Evolutionary conservation across 305 asterid genomes (phyloP).

Genomic region (Coffea humblotiana): DNA sequence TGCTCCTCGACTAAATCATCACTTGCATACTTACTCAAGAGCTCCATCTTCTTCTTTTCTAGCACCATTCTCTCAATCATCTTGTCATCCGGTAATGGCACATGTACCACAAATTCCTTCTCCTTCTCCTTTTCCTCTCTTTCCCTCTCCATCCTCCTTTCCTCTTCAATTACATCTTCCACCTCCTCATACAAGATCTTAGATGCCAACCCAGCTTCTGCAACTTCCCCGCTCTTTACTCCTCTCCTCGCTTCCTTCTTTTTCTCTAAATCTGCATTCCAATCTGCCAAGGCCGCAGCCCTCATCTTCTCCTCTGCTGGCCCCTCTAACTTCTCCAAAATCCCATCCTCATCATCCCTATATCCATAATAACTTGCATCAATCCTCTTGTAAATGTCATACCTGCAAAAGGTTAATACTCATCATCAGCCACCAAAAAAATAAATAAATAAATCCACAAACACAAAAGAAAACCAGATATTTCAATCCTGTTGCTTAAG

Average conservation of each 20-base stretch:
- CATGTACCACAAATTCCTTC: conserved; percentile 82
- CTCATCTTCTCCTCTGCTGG: conserved; percentile 79
- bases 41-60: conserved; percentile 87
- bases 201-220: conserved; percentile 67
- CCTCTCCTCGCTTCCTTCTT: conserved; percentile 89
- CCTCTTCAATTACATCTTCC: conserved; percentile 93
- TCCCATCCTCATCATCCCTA: conserved; percentile 95
- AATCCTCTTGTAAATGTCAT: conserved; percentile 90
- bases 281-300: conserved; percentile 65
- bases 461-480: neutral
- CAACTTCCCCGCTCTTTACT: conserved; percentile 94
- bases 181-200: conserved; percentile 87
- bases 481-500: neutral
- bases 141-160: conserved; percentile 58
- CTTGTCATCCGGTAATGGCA: conserved; percentile 93
- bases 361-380: conserved; percentile 97
- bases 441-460: conserved; percentile 7
- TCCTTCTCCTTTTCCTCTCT: conserved; percentile 60
- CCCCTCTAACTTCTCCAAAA: conserved; percentile 74
- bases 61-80: conserved; percentile 85
- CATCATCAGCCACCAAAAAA: neutral
- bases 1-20: conserved; percentile 70
- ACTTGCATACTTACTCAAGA: conserved; percentile 78
- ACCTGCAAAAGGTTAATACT: conserved; percentile 47
- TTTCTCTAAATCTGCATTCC: conserved; percentile 82